Percentiles rank a stretch among this genome's conserved stretches.
These are phyloP conservation scores for Saccharomycopsis oosterbeekiorum DNA, from an alignment of 805 yeast species.

Conservation along the genomic window DNA sequence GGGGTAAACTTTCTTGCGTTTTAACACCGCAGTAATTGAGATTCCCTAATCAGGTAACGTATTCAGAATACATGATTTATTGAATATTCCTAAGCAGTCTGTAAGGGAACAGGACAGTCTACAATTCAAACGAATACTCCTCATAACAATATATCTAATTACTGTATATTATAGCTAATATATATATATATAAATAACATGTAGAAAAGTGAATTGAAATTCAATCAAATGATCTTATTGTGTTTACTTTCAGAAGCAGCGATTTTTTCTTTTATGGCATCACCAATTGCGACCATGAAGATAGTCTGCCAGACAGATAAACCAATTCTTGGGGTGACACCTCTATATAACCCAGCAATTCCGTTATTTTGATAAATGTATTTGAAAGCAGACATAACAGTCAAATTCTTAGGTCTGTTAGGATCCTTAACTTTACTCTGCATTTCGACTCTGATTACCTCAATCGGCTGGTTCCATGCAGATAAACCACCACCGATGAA, in stretches of 20 bases:
- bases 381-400: conserved; percentile 64
- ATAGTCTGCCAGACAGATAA: conserved; percentile 97
- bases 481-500: conserved; percentile 94
- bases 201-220: background rate
- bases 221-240: background rate
- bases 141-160: no score
- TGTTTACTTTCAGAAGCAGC: conserved; percentile 7
- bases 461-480: conserved; percentile 99
- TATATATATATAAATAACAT: background rate
- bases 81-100: no score
- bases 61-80: no score
- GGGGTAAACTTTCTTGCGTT: no score
- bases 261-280: conserved; percentile 59
- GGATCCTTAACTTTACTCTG: conserved; percentile 92
- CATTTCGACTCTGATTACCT: conserved; percentile 96
- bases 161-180: no score
- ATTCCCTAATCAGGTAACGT: no score
- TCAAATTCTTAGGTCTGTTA: conserved; percentile 85
- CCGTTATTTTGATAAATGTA: conserved; percentile 83
- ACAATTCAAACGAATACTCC: no score
- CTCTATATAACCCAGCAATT: conserved; percentile 83
- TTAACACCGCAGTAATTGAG: no score
- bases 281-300: conserved; percentile 97
- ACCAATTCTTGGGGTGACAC: conserved; percentile 95
- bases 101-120: no score